These are phyloP conservation scores for Komagataella phaffii DNA, from an alignment of 805 yeast species.

Conservation along the genomic window DNA sequence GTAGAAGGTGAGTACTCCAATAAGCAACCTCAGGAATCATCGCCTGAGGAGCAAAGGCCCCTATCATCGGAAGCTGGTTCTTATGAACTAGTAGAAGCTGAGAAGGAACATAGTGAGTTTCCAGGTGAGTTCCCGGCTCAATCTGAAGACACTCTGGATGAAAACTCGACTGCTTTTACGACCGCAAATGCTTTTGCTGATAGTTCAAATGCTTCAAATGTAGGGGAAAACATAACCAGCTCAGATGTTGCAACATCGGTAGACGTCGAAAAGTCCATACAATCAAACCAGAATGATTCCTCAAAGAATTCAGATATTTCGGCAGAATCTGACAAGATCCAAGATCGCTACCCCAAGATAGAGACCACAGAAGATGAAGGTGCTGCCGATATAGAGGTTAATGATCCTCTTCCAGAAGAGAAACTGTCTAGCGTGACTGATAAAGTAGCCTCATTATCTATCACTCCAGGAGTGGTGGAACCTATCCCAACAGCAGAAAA, in stretches of 20 bases:
- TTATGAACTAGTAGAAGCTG: neutral
- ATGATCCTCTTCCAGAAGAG: slow-evolving; percentile 5
- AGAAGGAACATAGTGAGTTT: neutral
- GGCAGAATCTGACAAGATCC: neutral
- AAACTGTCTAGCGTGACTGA: neutral
- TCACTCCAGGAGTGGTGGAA: neutral
- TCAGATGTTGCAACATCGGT: neutral
- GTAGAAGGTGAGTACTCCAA: neutral
- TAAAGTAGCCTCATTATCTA: neutral
- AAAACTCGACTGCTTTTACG: neutral
- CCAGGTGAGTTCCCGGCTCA: neutral
- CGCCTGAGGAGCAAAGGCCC: neutral
- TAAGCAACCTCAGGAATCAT: neutral
- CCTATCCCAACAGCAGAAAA: neutral
- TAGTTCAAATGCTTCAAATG: neutral
- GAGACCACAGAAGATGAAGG: slow-evolving; percentile 4
- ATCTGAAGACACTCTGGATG: neutral
- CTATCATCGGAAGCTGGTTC: neutral
- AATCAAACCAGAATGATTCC: neutral
- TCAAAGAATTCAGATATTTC: neutral
- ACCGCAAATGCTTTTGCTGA: neutral
- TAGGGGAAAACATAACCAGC: neutral
- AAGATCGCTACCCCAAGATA: neutral
- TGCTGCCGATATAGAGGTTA: slow-evolving; percentile 1
- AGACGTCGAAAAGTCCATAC: neutral